phyloP scores from a whole-genome alignment of 106 monocot genomes.

The Dendrobium catenatum region DNA sequence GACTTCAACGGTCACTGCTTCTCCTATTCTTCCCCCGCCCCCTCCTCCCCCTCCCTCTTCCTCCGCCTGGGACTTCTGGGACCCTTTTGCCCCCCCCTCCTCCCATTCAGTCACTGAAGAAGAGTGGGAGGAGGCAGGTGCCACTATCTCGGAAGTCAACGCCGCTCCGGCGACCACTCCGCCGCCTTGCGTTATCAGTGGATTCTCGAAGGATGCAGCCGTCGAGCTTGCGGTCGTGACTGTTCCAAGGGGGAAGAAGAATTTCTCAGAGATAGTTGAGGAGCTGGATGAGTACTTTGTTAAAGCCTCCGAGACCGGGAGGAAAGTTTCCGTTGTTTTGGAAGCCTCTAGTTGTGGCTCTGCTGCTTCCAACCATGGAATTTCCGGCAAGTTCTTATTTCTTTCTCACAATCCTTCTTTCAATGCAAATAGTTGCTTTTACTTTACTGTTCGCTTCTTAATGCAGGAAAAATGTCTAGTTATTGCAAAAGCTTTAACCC shows the following conservation, averaged over 20 bases:
- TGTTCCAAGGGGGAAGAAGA: slow-evolving; percentile 51
- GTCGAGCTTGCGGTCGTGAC: slow-evolving; percentile 70
- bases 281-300: slow-evolving; percentile 93
- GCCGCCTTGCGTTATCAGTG: slow-evolving; percentile 24
- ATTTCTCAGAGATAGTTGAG: slow-evolving; percentile 58
- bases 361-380: slow-evolving; percentile 19
- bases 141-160: slow-evolving; percentile 19
- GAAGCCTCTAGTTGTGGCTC: slow-evolving; percentile 43
- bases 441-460: background rate
- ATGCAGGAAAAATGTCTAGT: slow-evolving; percentile 54
- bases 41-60: slow-evolving; percentile 42
- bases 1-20: slow-evolving; percentile 48
- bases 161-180: slow-evolving; percentile 25
- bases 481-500: slow-evolving; percentile 70
- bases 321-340: slow-evolving; percentile 41
- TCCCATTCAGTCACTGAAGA: slow-evolving; percentile 36
- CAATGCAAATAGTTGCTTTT: background rate
- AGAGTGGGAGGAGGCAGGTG: slow-evolving; percentile 54
- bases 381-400: slow-evolving; percentile 23
- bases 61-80: slow-evolving; percentile 88
- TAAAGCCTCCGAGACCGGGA: slow-evolving; percentile 71
- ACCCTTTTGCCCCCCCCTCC: slow-evolving; percentile 47
- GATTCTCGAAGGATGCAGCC: slow-evolving; percentile 33
- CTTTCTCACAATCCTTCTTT: background rate
- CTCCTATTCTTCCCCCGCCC: slow-evolving; percentile 52